phyloP scores from a whole-genome alignment of 306 rosid species.

The Cyamopsis tetragonoloba region DNA sequence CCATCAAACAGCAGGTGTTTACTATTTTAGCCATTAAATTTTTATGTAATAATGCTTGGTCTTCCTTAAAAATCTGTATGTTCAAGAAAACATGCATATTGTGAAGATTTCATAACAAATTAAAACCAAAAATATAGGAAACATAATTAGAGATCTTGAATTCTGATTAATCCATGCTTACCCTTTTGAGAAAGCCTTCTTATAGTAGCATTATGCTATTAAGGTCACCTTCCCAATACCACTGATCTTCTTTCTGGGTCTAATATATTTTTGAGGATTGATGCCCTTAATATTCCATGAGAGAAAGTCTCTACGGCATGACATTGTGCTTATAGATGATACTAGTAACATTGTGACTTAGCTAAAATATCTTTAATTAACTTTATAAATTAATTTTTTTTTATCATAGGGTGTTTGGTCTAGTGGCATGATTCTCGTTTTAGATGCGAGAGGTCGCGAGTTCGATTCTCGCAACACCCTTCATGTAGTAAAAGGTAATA shows the following conservation, averaged over 20 bases:
- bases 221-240: conserved; percentile 32
- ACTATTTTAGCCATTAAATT: not conserved
- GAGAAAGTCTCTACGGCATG: conserved; percentile 34
- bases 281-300: conserved; percentile 30
- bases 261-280: conserved; percentile 23
- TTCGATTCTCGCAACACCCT: too few relatives aligned
- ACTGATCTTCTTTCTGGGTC: conserved; percentile 27
- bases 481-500: too few relatives aligned
- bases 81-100: not conserved
- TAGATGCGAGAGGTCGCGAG: too few relatives aligned
- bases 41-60: not conserved
- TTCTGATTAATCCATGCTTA: conserved; percentile 1
- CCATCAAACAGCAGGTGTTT: not conserved
- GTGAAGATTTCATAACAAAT: not conserved
- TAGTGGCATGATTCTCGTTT: too few relatives aligned
- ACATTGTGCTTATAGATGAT: too few relatives aligned
- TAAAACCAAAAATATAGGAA: not conserved
- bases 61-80: conserved; percentile 10
- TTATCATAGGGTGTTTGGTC: too few relatives aligned
- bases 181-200: conserved; percentile 25
- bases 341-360: too few relatives aligned
- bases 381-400: too few relatives aligned
- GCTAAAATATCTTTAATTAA: too few relatives aligned
- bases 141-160: not conserved
- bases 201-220: conserved; percentile 29